Percentiles rank a stretch among this genome's conserved stretches.
These are phyloP conservation scores for Heliamphora pulchella DNA, from an alignment of 179 eudicot genomes.

Conservation along the genomic window DNA sequence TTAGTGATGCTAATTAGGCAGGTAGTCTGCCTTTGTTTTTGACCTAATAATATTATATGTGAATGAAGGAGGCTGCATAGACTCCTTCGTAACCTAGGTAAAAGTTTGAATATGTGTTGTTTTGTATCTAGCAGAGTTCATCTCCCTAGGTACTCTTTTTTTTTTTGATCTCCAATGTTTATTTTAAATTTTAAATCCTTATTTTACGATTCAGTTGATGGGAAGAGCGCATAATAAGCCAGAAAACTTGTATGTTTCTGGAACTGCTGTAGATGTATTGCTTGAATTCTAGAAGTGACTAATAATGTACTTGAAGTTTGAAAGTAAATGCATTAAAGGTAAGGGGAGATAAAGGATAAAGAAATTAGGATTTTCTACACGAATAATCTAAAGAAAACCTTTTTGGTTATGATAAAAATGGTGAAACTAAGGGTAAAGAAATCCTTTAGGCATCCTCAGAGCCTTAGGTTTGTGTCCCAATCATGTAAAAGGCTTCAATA, in stretches of 20 bases:
- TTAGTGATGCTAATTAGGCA: too few relatives aligned
- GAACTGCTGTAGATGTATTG: neutral
- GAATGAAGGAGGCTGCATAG: too few relatives aligned
- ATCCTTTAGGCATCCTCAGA: neutral
- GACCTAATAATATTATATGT: too few relatives aligned
- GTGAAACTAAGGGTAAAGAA: neutral
- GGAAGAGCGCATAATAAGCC: constrained; percentile 1
- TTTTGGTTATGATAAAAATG: neutral
- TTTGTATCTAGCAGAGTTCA: too few relatives aligned
- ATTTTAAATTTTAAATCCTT: too few relatives aligned
- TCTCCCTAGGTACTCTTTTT: too few relatives aligned
- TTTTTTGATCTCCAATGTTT: too few relatives aligned
- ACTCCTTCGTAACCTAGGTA: too few relatives aligned
- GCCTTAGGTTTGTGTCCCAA: neutral
- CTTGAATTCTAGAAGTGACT: neutral
- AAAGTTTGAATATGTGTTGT: too few relatives aligned
- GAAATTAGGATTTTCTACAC: constrained; percentile 7
- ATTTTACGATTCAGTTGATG: neutral
- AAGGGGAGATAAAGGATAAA: neutral
- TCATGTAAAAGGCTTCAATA: neutral
- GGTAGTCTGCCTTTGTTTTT: too few relatives aligned
- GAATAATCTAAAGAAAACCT: neutral
- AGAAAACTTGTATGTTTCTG: neutral
- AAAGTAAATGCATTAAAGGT: neutral
- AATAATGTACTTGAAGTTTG: neutral